Conservation (phyloP, 1,139 yeast species). For the Nakaseomyces uthaithaninus region DNA sequence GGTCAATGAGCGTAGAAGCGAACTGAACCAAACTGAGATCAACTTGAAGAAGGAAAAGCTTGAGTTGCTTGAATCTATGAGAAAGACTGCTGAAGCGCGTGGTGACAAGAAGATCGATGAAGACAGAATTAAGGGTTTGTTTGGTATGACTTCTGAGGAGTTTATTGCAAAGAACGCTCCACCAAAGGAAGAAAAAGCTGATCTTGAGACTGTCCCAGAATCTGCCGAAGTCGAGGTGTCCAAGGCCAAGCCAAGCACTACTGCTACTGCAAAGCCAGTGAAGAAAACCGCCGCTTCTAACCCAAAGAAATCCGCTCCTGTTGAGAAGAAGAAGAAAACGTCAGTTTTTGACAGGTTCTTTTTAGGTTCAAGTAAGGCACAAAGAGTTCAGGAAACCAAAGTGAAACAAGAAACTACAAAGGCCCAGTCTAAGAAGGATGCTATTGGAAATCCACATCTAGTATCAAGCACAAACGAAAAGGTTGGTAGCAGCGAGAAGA, state of each 20-base stretch:
- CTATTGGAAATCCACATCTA: conserved; percentile 2
- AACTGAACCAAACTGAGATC: conserved; percentile 22
- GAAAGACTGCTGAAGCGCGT: conserved; percentile 17
- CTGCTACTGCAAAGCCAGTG: conserved; percentile 5
- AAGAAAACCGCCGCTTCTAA: not conserved
- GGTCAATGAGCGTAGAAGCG: conserved; percentile 28
- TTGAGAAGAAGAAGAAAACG: conserved; percentile 4
- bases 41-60: conserved; percentile 16
- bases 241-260: not conserved
- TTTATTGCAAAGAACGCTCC: conserved; percentile 10
- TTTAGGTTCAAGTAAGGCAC: conserved; percentile 6
- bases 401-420: not conserved
- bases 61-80: conserved; percentile 11
- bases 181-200: conserved; percentile 5
- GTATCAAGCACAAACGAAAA: conserved; percentile 5
- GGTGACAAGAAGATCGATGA: conserved; percentile 26
- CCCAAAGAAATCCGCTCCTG: not conserved
- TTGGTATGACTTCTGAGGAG: conserved; percentile 28
- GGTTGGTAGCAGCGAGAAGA: not conserved
- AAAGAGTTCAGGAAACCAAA: not conserved
- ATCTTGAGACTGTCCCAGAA: not conserved
- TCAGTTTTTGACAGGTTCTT: conserved; percentile 10
- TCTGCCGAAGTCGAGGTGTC: not conserved
- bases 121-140: conserved; percentile 23
- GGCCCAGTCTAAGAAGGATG: conserved; percentile 2